Conservation (phyloP, 805 yeast genomes). For the Teunomyces tritomae region DNA sequence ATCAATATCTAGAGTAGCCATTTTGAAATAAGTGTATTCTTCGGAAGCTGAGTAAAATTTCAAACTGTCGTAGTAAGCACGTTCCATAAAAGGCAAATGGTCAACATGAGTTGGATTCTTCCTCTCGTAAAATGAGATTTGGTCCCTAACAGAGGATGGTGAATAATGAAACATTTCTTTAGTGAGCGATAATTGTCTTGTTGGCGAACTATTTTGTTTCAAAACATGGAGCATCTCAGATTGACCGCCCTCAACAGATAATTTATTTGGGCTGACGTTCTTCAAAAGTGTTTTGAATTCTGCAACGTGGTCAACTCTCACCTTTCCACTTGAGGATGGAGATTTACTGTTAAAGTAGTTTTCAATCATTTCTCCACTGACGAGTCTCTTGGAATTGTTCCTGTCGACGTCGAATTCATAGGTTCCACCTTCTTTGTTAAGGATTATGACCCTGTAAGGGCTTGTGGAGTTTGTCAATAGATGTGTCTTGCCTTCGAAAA, state of each 20-base stretch:
- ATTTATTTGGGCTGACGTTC: constrained; percentile 4
- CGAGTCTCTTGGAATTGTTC: constrained; percentile 11
- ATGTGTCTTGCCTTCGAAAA: constrained; percentile 18
- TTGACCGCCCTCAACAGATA: neutral
- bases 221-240: neutral
- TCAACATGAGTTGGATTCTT: constrained; percentile 8
- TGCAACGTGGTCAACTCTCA: constrained; percentile 24
- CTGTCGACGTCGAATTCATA: constrained; percentile 23
- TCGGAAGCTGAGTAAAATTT: constrained; percentile 25
- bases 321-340: constrained; percentile 11
- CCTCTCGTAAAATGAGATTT: constrained; percentile 21
- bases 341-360: constrained; percentile 12
- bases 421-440: constrained; percentile 33
- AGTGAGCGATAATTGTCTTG: neutral
- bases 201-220: neutral
- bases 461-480: constrained; percentile 25
- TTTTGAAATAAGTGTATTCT: constrained; percentile 41
- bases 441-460: constrained; percentile 24
- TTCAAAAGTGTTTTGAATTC: constrained; percentile 14
- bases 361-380: constrained; percentile 23
- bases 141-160: constrained; percentile 15
- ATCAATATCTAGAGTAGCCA: constrained; percentile 23
- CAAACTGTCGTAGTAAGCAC: constrained; percentile 33
- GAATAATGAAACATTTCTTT: neutral
- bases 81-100: constrained; percentile 18